phyloP scores from a whole-genome alignment of 176 grass and related monocot species.

The Raddia distichophylla region DNA sequence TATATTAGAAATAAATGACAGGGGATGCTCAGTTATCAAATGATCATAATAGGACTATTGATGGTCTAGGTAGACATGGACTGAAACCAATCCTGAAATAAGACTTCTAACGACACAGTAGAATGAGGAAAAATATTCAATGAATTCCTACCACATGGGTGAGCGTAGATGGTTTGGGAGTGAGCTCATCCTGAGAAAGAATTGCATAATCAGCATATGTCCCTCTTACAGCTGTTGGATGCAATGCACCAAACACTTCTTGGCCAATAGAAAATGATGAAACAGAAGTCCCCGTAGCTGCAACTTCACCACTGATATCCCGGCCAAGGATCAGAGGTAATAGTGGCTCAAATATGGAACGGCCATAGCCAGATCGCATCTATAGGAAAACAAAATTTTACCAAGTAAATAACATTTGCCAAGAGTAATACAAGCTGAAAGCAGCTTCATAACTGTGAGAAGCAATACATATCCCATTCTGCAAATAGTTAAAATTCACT shows the following conservation, averaged over 20 bases:
- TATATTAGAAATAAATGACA: not conserved
- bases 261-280: constrained; percentile 70
- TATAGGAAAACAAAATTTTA: constrained; percentile 37
- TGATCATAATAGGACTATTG: not conserved
- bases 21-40: not conserved
- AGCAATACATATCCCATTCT: not conserved
- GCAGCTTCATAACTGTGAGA: not conserved
- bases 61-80: constrained; percentile 2
- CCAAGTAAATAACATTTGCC: constrained; percentile 6
- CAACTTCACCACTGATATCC: constrained; percentile 96
- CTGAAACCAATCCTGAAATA: constrained; percentile 9
- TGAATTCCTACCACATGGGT: constrained; percentile 66
- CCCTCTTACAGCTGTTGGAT: constrained; percentile 89
- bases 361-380: constrained; percentile 93
- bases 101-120: not conserved
- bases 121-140: not conserved
- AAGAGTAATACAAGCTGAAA: not conserved
- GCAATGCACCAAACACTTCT: constrained; percentile 88
- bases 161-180: constrained; percentile 79
- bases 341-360: constrained; percentile 73
- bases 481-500: not conserved
- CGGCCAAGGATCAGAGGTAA: constrained; percentile 87
- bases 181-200: constrained; percentile 86
- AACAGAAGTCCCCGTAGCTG: constrained; percentile 68
- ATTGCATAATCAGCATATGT: constrained; percentile 91